These are phyloP conservation scores for Acephala macrosclerotiorum DNA, from an alignment of 2,329 filamentous ascomycete species.

Conservation along the genomic window DNA sequence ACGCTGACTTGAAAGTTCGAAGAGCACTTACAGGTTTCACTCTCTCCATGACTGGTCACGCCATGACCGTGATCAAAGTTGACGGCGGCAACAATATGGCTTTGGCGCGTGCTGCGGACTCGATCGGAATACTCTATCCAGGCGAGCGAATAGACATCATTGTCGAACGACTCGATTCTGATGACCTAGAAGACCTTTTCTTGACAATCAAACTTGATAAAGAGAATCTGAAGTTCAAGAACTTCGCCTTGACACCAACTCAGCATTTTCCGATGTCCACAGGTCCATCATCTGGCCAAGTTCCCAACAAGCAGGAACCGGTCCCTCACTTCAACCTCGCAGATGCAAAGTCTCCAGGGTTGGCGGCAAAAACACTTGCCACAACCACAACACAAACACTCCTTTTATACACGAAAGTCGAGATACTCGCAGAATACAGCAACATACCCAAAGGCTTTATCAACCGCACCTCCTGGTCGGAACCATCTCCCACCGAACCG, in stretches of 20 bases:
- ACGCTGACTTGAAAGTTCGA: too few relatives aligned
- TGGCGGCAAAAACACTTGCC: too few relatives aligned
- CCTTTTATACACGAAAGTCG: constrained; percentile 24
- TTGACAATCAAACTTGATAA: constrained; percentile 43
- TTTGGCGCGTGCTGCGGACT: too few relatives aligned
- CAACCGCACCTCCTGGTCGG: constrained; percentile 1
- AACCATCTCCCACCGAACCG: neutral
- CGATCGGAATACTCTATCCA: constrained; percentile 36
- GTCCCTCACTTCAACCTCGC: too few relatives aligned
- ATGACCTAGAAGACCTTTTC: neutral
- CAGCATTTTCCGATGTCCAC: constrained; percentile 46
- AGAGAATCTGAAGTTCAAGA: constrained; percentile 52
- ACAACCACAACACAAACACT: constrained; percentile 4
- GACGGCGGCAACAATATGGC: too few relatives aligned
- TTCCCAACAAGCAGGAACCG: too few relatives aligned
- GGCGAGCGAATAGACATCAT: constrained; percentile 52
- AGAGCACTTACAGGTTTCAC: too few relatives aligned
- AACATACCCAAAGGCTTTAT: constrained; percentile 16
- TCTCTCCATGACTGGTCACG: too few relatives aligned
- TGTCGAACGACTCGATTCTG: neutral
- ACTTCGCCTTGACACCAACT: constrained; percentile 48
- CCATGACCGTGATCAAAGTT: too few relatives aligned
- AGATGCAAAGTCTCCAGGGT: too few relatives aligned
- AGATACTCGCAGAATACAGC: constrained; percentile 22
- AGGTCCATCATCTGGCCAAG: too few relatives aligned